These are phyloP conservation scores for Exserohilum rostratum DNA, from an alignment of 2,329 filamentous ascomycete genomes.

Conservation along the genomic window DNA sequence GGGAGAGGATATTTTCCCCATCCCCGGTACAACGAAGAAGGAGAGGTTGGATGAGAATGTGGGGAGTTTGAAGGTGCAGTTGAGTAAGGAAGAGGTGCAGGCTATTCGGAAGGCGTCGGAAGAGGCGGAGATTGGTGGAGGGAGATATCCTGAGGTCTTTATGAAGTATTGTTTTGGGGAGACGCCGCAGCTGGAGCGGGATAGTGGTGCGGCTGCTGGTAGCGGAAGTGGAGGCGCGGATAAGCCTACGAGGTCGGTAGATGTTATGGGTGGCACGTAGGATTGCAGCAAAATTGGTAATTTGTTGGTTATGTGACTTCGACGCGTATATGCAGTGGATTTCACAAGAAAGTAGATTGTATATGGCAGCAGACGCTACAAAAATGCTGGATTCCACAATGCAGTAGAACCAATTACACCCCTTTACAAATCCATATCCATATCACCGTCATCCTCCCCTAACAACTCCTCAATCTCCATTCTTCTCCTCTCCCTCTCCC, in stretches of 20 bases:
- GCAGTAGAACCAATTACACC: too few species aligned
- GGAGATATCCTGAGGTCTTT: constrained; percentile 49
- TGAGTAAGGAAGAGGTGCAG: constrained; percentile 39
- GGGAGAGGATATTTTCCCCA: constrained; percentile 62
- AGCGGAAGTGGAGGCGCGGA: not conserved
- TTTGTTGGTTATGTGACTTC: too few species aligned
- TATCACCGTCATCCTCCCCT: constrained; percentile 20
- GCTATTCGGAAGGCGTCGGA: constrained; percentile 34
- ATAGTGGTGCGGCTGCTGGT: not conserved
- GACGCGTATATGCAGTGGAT: too few species aligned
- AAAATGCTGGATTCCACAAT: too few species aligned
- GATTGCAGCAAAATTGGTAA: too few species aligned
- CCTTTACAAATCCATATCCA: not conserved
- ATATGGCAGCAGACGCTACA: too few species aligned
- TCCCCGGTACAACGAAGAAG: constrained; percentile 54
- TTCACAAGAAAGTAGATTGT: too few species aligned
- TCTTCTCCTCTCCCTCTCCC: constrained; percentile 15
- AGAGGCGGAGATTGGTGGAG: constrained; percentile 52
- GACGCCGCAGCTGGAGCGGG: constrained; percentile 40
- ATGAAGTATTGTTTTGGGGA: constrained; percentile 47
- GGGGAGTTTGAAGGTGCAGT: constrained; percentile 29
- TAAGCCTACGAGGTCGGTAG: constrained; percentile 8
- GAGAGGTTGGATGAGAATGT: constrained; percentile 43
- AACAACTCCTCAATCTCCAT: constrained; percentile 30
- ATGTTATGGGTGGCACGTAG: constrained; percentile 8